These are phyloP conservation scores for Pyronema domesticum DNA, from an alignment of 495 filamentous ascomycete species.

Conservation along the genomic window DNA sequence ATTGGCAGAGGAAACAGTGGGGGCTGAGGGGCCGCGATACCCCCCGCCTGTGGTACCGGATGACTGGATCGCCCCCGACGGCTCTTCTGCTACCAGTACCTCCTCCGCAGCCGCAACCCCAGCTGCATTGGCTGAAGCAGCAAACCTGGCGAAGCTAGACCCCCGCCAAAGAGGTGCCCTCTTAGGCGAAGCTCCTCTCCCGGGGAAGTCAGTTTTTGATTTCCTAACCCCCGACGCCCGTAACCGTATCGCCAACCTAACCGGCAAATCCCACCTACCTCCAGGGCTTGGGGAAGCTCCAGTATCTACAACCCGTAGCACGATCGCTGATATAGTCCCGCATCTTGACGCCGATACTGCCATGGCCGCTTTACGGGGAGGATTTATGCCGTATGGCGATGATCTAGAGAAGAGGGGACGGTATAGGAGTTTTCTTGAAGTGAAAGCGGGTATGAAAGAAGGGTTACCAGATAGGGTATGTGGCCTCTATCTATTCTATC, in stretches of 20 bases:
- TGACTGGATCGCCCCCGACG: constrained; percentile 36
- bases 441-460: constrained; percentile 47
- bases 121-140: constrained; percentile 50
- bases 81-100: neutral
- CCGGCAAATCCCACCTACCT: constrained; percentile 61
- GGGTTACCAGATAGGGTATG: constrained; percentile 40
- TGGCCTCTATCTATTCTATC: neutral
- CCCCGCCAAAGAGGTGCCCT: constrained; percentile 63
- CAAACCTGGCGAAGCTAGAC: constrained; percentile 42
- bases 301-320: constrained; percentile 1
- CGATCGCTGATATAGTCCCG: constrained; percentile 38
- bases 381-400: constrained; percentile 73
- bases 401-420: constrained; percentile 58
- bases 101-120: neutral
- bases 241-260: constrained; percentile 54
- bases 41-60: constrained; percentile 56
- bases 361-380: constrained; percentile 54
- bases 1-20: constrained; percentile 33
- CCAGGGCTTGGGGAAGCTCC: constrained; percentile 49
- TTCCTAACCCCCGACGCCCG: constrained; percentile 70
- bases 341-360: constrained; percentile 57
- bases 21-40: constrained; percentile 40
- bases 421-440: constrained; percentile 65
- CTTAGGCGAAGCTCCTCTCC: constrained; percentile 64
- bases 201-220: constrained; percentile 90